Evolutionary conservation across 345 rosid genomes (phyloP).

Genomic region (Moricandia moricandioides): DNA sequence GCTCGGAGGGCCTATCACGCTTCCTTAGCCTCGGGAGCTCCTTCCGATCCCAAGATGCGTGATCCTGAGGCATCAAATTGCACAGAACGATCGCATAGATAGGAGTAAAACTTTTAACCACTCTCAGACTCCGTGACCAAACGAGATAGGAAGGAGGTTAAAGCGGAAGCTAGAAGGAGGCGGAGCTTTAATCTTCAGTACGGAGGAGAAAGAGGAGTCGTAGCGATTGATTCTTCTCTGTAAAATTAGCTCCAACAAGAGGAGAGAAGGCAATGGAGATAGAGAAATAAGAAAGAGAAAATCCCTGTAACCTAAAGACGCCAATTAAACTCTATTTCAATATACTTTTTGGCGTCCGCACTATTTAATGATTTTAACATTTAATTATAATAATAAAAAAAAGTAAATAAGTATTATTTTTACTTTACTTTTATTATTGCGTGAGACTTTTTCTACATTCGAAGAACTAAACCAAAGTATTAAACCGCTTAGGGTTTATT

Average conservation of each 20-base stretch:
- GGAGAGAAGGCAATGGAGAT: not conserved
- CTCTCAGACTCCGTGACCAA: not conserved
- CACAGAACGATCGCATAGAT: constrained; percentile 53
- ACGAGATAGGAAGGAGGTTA: not conserved
- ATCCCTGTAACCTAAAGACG: constrained; percentile 31
- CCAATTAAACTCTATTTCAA: constrained; percentile 32
- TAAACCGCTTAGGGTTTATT: not conserved
- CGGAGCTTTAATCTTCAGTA: constrained; percentile 20
- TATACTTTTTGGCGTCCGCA: constrained; percentile 39
- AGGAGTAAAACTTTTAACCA: constrained; percentile 17
- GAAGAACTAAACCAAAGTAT: not conserved
- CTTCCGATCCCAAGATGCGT: no score
- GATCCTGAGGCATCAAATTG: constrained; percentile 12
- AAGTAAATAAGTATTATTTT: not conserved
- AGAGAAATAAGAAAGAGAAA: not conserved
- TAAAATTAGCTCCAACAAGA: constrained; percentile 20
- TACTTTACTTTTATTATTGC: not conserved
- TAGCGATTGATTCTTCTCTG: constrained; percentile 22
- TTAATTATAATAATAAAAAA: not conserved
- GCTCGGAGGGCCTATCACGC: no score
- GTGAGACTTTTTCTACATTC: not conserved
- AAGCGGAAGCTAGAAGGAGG: not conserved
- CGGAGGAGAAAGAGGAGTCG: not conserved
- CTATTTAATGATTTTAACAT: not conserved
- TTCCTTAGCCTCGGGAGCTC: no score